Evolutionary conservation across 2,329 filamentous ascomycete species (phyloP).

Genomic region (Trichoderma polysporum): DNA sequence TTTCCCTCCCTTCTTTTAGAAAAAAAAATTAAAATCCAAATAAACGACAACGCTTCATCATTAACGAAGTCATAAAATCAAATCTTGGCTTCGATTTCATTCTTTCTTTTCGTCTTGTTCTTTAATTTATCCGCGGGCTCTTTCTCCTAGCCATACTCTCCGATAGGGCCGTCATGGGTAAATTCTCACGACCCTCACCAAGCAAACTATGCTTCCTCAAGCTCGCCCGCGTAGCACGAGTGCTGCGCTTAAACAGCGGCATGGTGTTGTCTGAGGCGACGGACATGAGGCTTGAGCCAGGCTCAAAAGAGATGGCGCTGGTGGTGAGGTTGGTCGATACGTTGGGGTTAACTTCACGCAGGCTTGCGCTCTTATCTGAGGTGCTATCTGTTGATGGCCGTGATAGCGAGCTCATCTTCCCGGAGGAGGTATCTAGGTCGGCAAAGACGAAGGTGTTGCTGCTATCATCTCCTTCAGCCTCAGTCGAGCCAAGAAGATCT

Average conservation of each 20-base stretch:
- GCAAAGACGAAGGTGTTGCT: conserved; percentile 44
- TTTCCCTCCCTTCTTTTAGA: background rate
- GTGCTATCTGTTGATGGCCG: conserved; percentile 32
- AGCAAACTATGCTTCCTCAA: conserved; percentile 34
- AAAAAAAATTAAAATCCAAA: background rate
- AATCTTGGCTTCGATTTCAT: background rate
- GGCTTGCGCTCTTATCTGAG: conserved; percentile 41
- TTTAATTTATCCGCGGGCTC: conserved; percentile 51
- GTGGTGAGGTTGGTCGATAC: conserved; percentile 44
- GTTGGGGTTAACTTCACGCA: conserved; percentile 58
- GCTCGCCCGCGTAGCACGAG: conserved; percentile 37
- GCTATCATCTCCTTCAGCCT: conserved; percentile 7
- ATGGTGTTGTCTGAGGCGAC: conserved; percentile 44
- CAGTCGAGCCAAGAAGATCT: background rate
- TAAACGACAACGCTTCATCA: background rate
- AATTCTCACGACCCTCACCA: conserved; percentile 52
- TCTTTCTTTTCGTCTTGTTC: background rate
- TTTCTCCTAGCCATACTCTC: conserved; percentile 52
- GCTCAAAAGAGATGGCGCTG: conserved; percentile 41
- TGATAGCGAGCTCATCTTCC: conserved; percentile 32
- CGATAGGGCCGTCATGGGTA: conserved; percentile 46
- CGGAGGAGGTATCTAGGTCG: conserved; percentile 34
- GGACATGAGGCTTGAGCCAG: conserved; percentile 43
- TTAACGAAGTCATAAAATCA: background rate
- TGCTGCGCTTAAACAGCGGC: conserved; percentile 50